These are phyloP conservation scores for Picochlorum sp. DNA, from an alignment of 139 green algal species.

Conservation along the genomic window DNA sequence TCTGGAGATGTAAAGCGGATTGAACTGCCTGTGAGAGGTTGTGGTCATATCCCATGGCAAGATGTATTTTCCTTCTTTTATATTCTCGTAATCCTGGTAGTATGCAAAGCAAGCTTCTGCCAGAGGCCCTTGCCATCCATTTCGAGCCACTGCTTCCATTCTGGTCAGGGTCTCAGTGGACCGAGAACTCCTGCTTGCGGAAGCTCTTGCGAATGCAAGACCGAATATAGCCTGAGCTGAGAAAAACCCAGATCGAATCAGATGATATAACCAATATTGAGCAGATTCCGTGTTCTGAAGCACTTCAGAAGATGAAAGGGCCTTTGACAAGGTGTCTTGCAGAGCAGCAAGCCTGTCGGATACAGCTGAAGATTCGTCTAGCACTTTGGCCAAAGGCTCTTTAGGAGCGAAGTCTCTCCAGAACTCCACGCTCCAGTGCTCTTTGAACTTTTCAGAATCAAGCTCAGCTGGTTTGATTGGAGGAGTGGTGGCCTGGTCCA, in stretches of 20 bases:
- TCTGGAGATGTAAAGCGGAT: conserved; percentile 48
- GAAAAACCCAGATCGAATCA: conserved; percentile 55
- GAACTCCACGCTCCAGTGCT: conserved; percentile 16
- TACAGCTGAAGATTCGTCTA: background rate
- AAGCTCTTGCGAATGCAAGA: background rate
- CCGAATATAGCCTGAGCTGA: conserved; percentile 30
- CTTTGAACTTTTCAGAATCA: conserved; percentile 13
- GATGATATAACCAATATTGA: conserved; percentile 47
- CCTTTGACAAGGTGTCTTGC: conserved; percentile 8
- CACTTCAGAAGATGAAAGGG: background rate
- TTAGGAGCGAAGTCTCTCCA: conserved; percentile 6
- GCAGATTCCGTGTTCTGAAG: conserved; percentile 5
- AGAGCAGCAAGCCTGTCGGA: conserved; percentile 8
- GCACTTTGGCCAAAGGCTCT: background rate
- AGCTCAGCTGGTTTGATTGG: background rate
- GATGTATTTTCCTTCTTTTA: conserved; percentile 35
- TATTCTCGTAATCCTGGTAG: conserved; percentile 19
- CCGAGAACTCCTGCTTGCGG: background rate
- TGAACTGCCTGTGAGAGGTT: conserved; percentile 57
- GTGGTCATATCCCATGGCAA: conserved; percentile 79
- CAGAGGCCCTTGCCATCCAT: conserved; percentile 14
- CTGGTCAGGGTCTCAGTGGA: background rate
- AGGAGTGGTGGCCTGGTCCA: background rate
- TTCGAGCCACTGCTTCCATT: conserved; percentile 8
- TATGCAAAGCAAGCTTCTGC: conserved; percentile 26